Evolutionary conservation across 163 green algal genomes (phyloP).

Genomic region (Chlamydomonas reinhardtii): DNA sequence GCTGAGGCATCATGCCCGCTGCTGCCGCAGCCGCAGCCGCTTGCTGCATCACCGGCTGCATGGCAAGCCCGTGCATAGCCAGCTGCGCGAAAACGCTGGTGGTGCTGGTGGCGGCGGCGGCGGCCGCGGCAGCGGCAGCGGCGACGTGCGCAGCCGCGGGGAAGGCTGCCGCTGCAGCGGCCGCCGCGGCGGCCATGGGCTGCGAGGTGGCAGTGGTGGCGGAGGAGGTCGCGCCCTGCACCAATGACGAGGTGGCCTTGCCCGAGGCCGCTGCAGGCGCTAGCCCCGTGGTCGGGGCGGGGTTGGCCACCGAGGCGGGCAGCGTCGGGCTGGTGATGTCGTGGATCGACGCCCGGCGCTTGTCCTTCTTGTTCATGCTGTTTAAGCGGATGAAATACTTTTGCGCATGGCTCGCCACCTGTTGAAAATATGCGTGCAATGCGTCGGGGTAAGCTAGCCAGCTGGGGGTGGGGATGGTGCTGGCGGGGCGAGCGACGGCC

Average conservation of each 20-base stretch:
- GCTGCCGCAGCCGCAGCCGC: too few relatives aligned
- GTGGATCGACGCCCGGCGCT: conserved; percentile 87
- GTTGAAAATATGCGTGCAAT: neutral
- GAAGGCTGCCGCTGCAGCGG: neutral
- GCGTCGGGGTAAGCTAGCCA: too few relatives aligned
- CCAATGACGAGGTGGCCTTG: neutral
- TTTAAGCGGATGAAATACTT: conserved; percentile 98
- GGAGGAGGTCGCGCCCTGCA: neutral
- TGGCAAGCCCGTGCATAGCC: conserved; percentile 33
- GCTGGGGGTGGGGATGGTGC: too few relatives aligned
- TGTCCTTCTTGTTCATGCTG: conserved; percentile 91
- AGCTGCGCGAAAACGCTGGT: conserved; percentile 25
- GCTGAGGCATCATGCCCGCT: too few relatives aligned
- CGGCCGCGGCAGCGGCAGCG: conserved; percentile 12
- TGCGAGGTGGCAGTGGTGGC: neutral
- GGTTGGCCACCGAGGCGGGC: conserved; percentile 9
- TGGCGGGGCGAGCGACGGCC: too few relatives aligned
- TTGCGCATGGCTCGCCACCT: conserved; percentile 95
- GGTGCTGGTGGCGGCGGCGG: neutral
- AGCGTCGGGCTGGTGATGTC: conserved; percentile 73
- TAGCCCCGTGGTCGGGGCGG: conserved; percentile 27
- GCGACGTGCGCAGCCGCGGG: neutral
- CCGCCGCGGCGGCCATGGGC: neutral
- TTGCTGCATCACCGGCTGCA: neutral
- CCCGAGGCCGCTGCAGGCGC: neutral